These are phyloP conservation scores for Eleusine coracana DNA, from an alignment of 176 grass and related monocot genomes.

Conservation along the genomic window DNA sequence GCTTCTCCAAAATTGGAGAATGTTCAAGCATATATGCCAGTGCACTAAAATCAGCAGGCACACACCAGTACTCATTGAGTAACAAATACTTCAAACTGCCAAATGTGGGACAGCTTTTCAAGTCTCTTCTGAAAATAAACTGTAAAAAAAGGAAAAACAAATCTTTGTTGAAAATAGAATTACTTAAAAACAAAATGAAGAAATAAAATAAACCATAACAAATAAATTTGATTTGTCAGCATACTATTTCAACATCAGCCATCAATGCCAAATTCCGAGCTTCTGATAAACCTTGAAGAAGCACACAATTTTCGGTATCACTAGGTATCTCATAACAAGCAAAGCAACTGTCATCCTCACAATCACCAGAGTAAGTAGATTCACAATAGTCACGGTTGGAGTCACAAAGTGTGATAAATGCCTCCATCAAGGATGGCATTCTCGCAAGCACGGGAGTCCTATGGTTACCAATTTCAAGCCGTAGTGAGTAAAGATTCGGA, in stretches of 20 bases:
- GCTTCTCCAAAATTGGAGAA: slow-evolving; percentile 29
- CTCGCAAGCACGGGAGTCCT: slow-evolving; percentile 9
- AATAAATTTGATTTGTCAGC: neutral
- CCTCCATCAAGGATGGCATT: neutral
- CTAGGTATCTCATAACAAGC: neutral
- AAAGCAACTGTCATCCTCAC: neutral
- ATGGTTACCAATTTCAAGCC: neutral
- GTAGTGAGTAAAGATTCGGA: neutral
- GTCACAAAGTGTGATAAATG: neutral
- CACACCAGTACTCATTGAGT: slow-evolving; percentile 16
- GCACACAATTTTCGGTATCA: neutral
- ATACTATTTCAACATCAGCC: neutral
- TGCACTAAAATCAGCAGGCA: neutral
- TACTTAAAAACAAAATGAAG: neutral
- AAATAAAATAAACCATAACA: neutral
- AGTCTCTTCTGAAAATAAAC: slow-evolving; percentile 33
- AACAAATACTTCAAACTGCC: slow-evolving; percentile 26
- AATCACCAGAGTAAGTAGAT: neutral
- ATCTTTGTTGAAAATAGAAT: neutral
- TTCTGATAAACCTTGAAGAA: slow-evolving; percentile 22
- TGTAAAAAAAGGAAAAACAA: neutral
- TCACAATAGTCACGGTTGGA: neutral
- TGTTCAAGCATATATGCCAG: slow-evolving; percentile 27
- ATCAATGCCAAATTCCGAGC: neutral
- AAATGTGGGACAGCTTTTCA: slow-evolving; percentile 21